These are phyloP conservation scores for Stagonosporopsis rhizophila DNA, from an alignment of 2,329 filamentous ascomycete species.

Conservation along the genomic window DNA sequence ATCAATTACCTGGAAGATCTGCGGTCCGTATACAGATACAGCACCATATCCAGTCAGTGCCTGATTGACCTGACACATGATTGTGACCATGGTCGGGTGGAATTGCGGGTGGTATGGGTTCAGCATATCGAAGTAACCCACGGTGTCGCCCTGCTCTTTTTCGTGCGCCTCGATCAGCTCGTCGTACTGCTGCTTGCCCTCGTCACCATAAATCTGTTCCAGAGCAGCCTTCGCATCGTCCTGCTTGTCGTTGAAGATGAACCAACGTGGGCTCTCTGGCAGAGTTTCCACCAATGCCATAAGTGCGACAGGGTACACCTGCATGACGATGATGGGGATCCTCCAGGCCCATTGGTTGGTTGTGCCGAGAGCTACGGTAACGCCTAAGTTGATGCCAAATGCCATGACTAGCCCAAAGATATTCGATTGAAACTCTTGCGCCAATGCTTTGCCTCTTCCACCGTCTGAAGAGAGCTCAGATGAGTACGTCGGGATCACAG, in stretches of 20 bases:
- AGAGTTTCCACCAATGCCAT: constrained; percentile 61
- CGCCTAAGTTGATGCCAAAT: constrained; percentile 64
- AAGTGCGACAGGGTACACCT: constrained; percentile 63
- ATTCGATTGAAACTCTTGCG: constrained; percentile 70
- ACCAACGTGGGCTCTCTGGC: constrained; percentile 66
- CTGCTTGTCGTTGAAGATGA: constrained; percentile 58
- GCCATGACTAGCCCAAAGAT: constrained; percentile 69
- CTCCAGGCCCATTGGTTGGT: constrained; percentile 68
- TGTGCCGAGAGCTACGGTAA: constrained; percentile 63
- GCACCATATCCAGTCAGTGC: constrained; percentile 66
- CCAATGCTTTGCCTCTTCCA: constrained; percentile 63
- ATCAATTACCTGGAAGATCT: constrained; percentile 62
- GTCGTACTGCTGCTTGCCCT: constrained; percentile 58
- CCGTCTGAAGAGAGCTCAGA: constrained; percentile 65
- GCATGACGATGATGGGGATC: constrained; percentile 67
- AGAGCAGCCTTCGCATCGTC: constrained; percentile 61
- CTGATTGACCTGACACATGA: constrained; percentile 70
- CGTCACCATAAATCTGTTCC: constrained; percentile 58
- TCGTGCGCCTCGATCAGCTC: constrained; percentile 60
- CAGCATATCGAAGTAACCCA: constrained; percentile 66
- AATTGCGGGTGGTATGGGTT: constrained; percentile 62
- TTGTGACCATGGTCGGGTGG: constrained; percentile 66
- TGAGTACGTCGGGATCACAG: constrained; percentile 67
- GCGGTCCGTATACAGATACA: constrained; percentile 68
- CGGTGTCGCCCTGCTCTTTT: constrained; percentile 56